Percentiles rank a stretch among this genome's conserved stretches.
Evolutionary conservation across 345 rosid genomes (phyloP).

Genomic region (Eucalyptus tenuipes): DNA sequence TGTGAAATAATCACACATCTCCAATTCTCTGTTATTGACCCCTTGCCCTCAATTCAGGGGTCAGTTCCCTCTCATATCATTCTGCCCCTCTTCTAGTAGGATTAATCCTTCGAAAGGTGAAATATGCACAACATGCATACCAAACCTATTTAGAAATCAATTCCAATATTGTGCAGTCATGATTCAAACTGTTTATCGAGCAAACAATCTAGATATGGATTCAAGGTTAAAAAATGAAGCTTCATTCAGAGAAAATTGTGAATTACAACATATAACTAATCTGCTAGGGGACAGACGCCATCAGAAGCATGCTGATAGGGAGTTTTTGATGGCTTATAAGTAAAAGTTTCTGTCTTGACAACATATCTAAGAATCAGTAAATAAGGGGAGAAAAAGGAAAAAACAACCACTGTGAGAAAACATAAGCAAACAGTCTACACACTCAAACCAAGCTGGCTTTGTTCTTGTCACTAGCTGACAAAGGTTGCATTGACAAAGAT

Average conservation of each 20-base stretch:
- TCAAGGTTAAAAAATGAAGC: neutral
- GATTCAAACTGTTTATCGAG: neutral
- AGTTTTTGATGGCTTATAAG: neutral
- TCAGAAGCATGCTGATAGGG: neutral
- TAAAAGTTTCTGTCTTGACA: neutral
- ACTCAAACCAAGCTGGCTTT: neutral
- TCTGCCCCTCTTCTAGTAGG: neutral
- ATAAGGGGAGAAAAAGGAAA: neutral
- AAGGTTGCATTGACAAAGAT: neutral
- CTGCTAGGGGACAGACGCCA: neutral
- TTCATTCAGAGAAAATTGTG: neutral
- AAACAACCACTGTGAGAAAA: neutral
- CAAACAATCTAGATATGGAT: neutral
- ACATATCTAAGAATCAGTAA: neutral
- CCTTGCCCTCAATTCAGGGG: neutral
- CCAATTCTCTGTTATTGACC: neutral
- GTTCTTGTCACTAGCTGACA: neutral
- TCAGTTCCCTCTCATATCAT: neutral
- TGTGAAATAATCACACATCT: neutral
- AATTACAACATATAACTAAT: neutral
- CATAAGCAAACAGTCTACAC: neutral
- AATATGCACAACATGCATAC: neutral
- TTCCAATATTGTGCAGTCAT: neutral
- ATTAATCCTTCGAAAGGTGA: neutral
- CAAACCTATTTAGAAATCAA: neutral